Base-by-base conservation (phyloP, 768 basidiomycete genomes). In the Neoboletus magnificus region DNA sequence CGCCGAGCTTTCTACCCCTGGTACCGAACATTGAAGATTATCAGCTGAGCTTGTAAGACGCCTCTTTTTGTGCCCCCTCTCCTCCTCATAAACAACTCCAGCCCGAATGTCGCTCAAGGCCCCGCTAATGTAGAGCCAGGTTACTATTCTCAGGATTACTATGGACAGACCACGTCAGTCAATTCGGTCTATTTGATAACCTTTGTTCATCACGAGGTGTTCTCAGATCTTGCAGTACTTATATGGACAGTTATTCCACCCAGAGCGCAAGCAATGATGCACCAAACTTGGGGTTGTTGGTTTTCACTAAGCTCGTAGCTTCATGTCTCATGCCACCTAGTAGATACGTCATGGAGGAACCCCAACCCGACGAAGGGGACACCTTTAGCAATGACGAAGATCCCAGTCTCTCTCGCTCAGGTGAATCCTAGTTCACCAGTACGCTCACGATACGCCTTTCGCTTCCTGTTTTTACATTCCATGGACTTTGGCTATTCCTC, bases 1-100 rank as follows among this genome's bases (percentile, higher is more conserved):
- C n/a, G 12, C 5, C n/a, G 11, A 12, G 22, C 46, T 50, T 59
- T 48, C 16, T 36, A 23, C 33, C 54, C 10, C 33, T 46, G 9
- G 33, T 29, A 43, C 37, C 42, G 25, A 37, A 47, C 37, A 40
- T 62, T 35, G 49, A 23, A 36, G 30, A 8, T 43, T 62, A 53
- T 37, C 53, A 25, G 22, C 60, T 48, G 30, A 48, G 52, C 50
- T 62, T 54, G 66, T 69, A 33, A 54, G 67, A 32, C 25, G 1
- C 42, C 20, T 32, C 4, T 36, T 46, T 52, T 39, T 35, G 15
- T 12, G 22, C 30, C 23, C 23, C 18, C 36, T 32, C 37, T 33
- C 30, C 4, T 36, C 25, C 23, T 62, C 37, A 64, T 25, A 22
- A 18, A 48, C n/a, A 35, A 23, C n/a, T 23, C 16, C 41, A 69